Evolutionary conservation across 768 basidiomycete genomes (phyloP).

Genomic region (Boletus barrowsii): DNA sequence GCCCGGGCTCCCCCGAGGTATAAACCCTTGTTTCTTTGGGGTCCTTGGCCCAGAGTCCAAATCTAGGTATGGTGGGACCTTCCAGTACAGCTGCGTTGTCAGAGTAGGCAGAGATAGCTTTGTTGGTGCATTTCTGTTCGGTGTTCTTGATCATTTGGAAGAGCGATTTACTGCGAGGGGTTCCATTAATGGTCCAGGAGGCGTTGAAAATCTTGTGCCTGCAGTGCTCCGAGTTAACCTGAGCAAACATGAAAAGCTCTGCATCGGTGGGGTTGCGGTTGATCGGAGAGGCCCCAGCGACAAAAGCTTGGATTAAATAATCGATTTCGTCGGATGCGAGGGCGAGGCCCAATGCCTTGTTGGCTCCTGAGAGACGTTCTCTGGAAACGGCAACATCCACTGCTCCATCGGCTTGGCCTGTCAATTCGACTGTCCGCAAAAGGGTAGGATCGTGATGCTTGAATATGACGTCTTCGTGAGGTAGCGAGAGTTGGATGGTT

Average conservation of each 20-base stretch:
- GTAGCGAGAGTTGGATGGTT: constrained; percentile 54
- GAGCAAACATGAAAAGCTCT: constrained; percentile 99
- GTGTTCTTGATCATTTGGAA: constrained; percentile 99
- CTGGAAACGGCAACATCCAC: constrained; percentile 43
- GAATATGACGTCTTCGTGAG: constrained; percentile 58
- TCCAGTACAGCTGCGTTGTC: constrained; percentile 96
- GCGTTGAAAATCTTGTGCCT: constrained; percentile 99
- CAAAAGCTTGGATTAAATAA: constrained; percentile 88
- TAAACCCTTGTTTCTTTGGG: constrained; percentile 45
- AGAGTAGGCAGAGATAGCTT: constrained; percentile 95
- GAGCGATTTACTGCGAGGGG: constrained; percentile 62
- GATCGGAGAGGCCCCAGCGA: constrained; percentile 63
- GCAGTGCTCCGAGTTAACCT: constrained; percentile 99
- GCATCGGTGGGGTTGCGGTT: constrained; percentile 91
- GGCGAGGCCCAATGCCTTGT: constrained; percentile 84
- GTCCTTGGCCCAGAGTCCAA: constrained; percentile 47
- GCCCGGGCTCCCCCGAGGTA: constrained; percentile 50
- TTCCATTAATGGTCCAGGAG: constrained; percentile 84
- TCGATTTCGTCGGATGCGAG: constrained; percentile 86
- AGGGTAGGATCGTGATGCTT: constrained; percentile 58
- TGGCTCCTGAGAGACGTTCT: constrained; percentile 68
- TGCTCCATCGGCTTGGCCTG: constrained; percentile 18
- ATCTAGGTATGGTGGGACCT: constrained; percentile 67
- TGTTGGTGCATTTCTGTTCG: constrained; percentile 66
- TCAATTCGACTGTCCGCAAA: constrained; percentile 70